Evolutionary conservation across 148 eudicot genomes (phyloP).

Genomic region (Nepenthes gracilis): DNA sequence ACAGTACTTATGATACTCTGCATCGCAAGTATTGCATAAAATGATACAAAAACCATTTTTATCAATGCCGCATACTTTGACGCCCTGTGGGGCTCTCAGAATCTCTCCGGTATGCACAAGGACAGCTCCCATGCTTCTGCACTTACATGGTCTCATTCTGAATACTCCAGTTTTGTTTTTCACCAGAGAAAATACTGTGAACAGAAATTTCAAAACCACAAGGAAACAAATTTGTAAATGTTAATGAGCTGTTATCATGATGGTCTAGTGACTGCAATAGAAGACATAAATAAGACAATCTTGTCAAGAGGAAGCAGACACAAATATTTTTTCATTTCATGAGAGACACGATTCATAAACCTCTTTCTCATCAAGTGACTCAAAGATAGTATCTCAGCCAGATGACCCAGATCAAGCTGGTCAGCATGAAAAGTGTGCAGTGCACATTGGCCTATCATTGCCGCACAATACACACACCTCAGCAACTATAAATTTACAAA

Average conservation of each 20-base stretch:
- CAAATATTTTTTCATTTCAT: not conserved
- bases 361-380: slow-evolving; percentile 45
- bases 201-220: slow-evolving; percentile 1
- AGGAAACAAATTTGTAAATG: not conserved
- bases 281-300: not conserved
- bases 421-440: slow-evolving; percentile 23
- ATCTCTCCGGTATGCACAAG: slow-evolving; percentile 30
- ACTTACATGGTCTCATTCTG: slow-evolving; percentile 27
- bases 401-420: slow-evolving; percentile 38
- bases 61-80: slow-evolving; percentile 71
- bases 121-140: slow-evolving; percentile 32
- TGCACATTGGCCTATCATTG: slow-evolving; percentile 49
- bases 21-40: slow-evolving; percentile 62
- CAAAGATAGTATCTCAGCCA: slow-evolving; percentile 42
- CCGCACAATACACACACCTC: slow-evolving; percentile 13
- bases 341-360: slow-evolving; percentile 15
- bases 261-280: too few species aligned
- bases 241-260: too few species aligned
- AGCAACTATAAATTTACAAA: not conserved
- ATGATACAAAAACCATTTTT: slow-evolving; percentile 57
- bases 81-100: slow-evolving; percentile 74
- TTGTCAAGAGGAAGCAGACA: not conserved
- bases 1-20: slow-evolving; percentile 70
- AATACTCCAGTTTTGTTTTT: slow-evolving; percentile 23
- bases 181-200: slow-evolving; percentile 35